Evolutionary conservation across 805 yeast species (phyloP).

Genomic region (Komagataella populi): DNA sequence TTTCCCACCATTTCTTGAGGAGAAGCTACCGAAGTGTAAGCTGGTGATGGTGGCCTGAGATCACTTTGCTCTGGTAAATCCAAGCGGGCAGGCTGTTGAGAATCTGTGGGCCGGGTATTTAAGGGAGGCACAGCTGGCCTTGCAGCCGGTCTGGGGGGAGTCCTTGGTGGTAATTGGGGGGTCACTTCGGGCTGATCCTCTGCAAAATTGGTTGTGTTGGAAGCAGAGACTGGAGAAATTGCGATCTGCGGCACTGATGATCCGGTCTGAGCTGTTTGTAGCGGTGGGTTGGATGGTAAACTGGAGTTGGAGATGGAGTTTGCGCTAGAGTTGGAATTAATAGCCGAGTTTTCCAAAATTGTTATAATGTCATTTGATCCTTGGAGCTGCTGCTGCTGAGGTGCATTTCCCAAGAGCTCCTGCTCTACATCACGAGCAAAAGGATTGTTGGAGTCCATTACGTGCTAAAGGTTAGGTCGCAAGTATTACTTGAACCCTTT

Average conservation of each 20-base stretch:
- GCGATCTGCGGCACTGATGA: background rate
- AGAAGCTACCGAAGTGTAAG: slow-evolving; percentile 12
- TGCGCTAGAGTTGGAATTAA: background rate
- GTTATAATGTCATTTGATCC: slow-evolving; percentile 1
- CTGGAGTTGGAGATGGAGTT: background rate
- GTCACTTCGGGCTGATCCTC: background rate
- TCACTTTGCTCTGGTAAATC: slow-evolving; percentile 6
- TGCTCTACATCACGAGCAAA: background rate
- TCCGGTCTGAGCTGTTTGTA: background rate
- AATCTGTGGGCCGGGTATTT: background rate
- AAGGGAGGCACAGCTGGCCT: background rate
- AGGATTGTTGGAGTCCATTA: background rate
- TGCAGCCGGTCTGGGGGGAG: background rate
- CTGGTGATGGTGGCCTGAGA: slow-evolving; percentile 17
- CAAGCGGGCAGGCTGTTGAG: background rate
- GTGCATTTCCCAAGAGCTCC: slow-evolving; percentile 2
- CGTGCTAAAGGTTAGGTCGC: background rate
- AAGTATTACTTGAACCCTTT: background rate
- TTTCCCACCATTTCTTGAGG: slow-evolving; percentile 10
- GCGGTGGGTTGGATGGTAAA: background rate
- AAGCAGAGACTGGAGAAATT: slow-evolving; percentile 1
- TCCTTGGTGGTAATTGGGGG: background rate
- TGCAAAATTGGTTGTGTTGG: slow-evolving; percentile 6
- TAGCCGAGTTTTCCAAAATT: background rate
- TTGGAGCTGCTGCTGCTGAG: slow-evolving; percentile 7